A percentile compares a stretch with the other conserved stretches of the same genome.
Conservation (phyloP, 805 yeast genomes). For the Starmerella potacharoeniae region DNA sequence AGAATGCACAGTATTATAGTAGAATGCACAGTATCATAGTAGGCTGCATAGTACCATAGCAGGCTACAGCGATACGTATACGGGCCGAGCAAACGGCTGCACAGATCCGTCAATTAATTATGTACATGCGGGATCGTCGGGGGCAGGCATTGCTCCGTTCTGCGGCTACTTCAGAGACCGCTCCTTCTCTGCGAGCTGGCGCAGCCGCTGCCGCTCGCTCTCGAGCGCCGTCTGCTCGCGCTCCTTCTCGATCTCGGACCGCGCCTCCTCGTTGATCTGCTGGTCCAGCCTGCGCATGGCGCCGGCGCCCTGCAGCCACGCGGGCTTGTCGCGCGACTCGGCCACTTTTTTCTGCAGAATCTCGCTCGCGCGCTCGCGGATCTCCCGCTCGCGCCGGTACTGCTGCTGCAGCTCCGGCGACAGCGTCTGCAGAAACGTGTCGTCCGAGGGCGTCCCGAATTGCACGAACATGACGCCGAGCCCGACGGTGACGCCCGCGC, state of each 20-base stretch:
- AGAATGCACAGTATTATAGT: no score
- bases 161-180: background rate
- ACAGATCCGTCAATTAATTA: background rate
- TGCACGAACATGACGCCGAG: conserved; percentile 61
- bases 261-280: conserved; percentile 23
- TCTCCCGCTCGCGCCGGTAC: conserved; percentile 46
- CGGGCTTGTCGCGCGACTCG: conserved; percentile 24
- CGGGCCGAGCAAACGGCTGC: no score
- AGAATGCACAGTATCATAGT: no score
- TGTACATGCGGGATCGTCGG: background rate
- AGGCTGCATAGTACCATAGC: no score
- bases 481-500: conserved; percentile 52
- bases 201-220: conserved; percentile 6
- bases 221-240: conserved; percentile 6
- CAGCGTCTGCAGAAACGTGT: conserved; percentile 55
- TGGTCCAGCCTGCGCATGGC: conserved; percentile 25
- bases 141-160: no score
- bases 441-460: conserved; percentile 77
- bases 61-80: no score
- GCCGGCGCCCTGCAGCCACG: conserved; percentile 25
- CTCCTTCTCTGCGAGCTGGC: conserved; percentile 10
- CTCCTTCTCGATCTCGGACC: conserved; percentile 18
- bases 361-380: conserved; percentile 20
- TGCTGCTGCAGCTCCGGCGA: conserved; percentile 77
- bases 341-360: conserved; percentile 20